phyloP scores from a whole-genome alignment of 352 stramenopile species.

The Phytophthora pistaciae region DNA sequence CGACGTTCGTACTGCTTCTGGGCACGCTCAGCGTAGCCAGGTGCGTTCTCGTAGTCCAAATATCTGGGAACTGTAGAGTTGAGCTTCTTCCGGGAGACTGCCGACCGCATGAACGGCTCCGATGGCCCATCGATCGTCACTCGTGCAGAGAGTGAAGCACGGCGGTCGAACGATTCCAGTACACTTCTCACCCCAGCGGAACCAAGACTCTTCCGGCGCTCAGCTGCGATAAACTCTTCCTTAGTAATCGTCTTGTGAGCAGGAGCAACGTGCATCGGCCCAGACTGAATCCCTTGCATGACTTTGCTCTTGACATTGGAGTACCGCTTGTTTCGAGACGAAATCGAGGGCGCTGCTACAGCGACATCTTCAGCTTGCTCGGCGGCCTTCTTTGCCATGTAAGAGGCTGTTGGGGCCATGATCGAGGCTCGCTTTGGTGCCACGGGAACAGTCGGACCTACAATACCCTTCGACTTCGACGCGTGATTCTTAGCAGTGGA shows the following conservation, averaged over 20 bases:
- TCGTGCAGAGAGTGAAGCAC: conserved; percentile 35
- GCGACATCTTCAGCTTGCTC: conserved; percentile 18
- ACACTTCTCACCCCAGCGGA: conserved; percentile 28
- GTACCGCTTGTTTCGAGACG: conserved; percentile 48
- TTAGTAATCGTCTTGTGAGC: conserved; percentile 47
- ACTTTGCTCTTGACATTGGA: conserved; percentile 68
- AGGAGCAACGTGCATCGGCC: conserved; percentile 11
- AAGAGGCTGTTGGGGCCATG: conserved; percentile 42
- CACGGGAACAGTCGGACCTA: conserved; percentile 26
- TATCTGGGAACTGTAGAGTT: conserved; percentile 66
- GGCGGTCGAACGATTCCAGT: conserved; percentile 31
- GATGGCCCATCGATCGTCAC: conserved; percentile 26
- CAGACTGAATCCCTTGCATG: conserved; percentile 33
- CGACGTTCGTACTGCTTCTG: conserved; percentile 71
- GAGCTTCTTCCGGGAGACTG: conserved; percentile 51
- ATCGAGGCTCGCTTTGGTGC: conserved; percentile 43
- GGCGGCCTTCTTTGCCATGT: conserved; percentile 40
- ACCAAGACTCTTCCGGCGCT: conserved; percentile 54
- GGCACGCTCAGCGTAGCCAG: conserved; percentile 54
- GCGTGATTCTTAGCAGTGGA: conserved; percentile 4
- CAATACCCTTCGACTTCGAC: conserved; percentile 14
- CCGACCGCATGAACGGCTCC: conserved; percentile 43
- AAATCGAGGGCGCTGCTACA: not conserved
- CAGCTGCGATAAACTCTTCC: conserved; percentile 46
- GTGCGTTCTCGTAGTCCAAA: conserved; percentile 64